phyloP scores from a whole-genome alignment of 2,329 filamentous ascomycete genomes.

The Arthrobotrys musiformis region DNA sequence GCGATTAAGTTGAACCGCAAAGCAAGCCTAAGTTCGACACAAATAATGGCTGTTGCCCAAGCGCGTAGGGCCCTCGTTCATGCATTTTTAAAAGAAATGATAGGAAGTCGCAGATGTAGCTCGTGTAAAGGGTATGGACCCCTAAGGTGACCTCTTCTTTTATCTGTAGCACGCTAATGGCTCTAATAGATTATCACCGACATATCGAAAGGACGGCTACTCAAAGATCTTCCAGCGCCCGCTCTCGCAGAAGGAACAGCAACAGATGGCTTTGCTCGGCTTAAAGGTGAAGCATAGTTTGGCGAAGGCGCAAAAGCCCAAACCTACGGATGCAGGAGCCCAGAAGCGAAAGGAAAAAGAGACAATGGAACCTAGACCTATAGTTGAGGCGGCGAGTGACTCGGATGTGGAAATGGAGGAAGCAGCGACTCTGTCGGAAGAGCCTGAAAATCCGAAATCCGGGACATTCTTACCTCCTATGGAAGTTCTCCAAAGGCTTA shows the following conservation, averaged over 20 bases:
- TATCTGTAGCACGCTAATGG: conserved; percentile 35
- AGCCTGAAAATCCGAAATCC: conserved; percentile 59
- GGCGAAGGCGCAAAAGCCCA: conserved; percentile 23
- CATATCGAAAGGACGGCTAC: conserved; percentile 87
- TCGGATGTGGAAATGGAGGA: conserved; percentile 65
- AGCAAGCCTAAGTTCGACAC: conserved; percentile 67
- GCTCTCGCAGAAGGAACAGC: conserved; percentile 77
- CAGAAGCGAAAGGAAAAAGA: conserved; percentile 1
- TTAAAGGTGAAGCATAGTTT: conserved; percentile 56
- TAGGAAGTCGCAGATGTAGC: conserved; percentile 73
- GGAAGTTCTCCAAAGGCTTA: conserved; percentile 82
- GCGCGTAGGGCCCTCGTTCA: conserved; percentile 80
- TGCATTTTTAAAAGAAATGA: conserved; percentile 69
- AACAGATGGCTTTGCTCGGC: conserved; percentile 77
- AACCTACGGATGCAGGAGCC: neutral
- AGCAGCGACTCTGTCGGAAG: conserved; percentile 68
- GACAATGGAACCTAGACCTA: conserved; percentile 66
- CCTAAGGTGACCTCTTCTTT: conserved; percentile 12
- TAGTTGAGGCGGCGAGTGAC: conserved; percentile 62
- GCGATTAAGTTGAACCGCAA: conserved; percentile 68
- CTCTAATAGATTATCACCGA: conserved; percentile 77
- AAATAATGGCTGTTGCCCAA: conserved; percentile 85
- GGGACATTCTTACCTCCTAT: conserved; percentile 73
- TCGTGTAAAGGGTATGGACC: conserved; percentile 69
- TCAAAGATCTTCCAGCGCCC: conserved; percentile 94